Base-by-base conservation (phyloP, 2,329 filamentous ascomycete genomes). In the Aureobasidium sp. region DNA sequence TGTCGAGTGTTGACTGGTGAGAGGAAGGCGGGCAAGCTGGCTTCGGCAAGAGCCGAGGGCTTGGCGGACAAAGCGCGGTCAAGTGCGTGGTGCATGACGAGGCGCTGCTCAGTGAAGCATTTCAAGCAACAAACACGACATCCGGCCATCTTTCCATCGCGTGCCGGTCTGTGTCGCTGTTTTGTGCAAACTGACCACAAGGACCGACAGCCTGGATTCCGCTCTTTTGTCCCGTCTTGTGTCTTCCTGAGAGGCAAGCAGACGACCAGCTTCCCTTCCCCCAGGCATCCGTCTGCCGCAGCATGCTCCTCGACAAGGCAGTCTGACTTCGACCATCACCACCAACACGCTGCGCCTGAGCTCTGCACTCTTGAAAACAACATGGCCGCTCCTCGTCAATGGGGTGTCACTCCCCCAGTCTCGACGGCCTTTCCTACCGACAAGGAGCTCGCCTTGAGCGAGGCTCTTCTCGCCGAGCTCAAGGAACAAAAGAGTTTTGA, bases 401-500 rank as follows among this genome's bases (percentile, higher is more conserved):
- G 82, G 80, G 93, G 93, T 70, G 84, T 95, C 51, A 97, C 91
- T 63, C 87, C 87, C 68, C 88, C 94, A 51, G 90, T 99, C 41
- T 96, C 91, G 22, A 82, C 82, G 14, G 80, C 82, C 25, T 81
- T 91, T 27, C 94, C 94, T 5, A 94, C 88, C 1, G 83, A 88
- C 61, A 78, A 83, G 41, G 93, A 99, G 74, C 84, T 88, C 62
- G 82, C 87, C 66, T 84, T 88, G 56, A 95, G 90, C 69, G 87
- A 91, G 67, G 81, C 87, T 62, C 83, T 99, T 48, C 83, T 96
- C 62, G 85, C 89, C 62, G 92, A 97, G 76, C 79, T 99, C 64
- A 91, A 91, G 73, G 82, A 82, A 44, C 90, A 97, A 76, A 93
- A 95, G 76, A 96, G 94, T 58, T 99, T 96, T 70, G 94, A 97